phyloP scores from a whole-genome alignment of 306 rosid species.

The Macrotyloma uniflorum region DNA sequence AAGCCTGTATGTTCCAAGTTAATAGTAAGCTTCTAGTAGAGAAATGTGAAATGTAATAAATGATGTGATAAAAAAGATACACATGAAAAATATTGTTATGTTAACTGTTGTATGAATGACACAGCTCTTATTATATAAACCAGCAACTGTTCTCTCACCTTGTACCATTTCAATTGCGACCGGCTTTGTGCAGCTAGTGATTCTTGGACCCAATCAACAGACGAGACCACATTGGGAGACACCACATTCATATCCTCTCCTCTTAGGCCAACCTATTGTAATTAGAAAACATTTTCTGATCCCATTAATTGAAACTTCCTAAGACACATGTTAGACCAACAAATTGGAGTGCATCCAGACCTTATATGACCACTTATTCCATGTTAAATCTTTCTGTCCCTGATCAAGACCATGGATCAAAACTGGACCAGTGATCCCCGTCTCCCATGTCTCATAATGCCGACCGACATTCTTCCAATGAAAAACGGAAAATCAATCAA shows the following conservation, averaged over 20 bases:
- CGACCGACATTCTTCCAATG: slow-evolving; percentile 65
- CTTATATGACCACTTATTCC: slow-evolving; percentile 89
- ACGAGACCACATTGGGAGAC: slow-evolving; percentile 55
- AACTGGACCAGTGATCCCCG: slow-evolving; percentile 87
- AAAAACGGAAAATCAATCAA: slow-evolving; percentile 2
- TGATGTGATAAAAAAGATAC: too few species aligned
- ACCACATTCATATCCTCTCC: slow-evolving; percentile 80
- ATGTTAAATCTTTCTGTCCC: slow-evolving; percentile 69
- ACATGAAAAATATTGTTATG: too few species aligned
- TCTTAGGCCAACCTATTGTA: slow-evolving; percentile 75
- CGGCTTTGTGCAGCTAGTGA: slow-evolving; percentile 53
- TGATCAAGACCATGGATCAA: slow-evolving; percentile 71
- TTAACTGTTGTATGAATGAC: too few species aligned
- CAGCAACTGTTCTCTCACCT: slow-evolving; percentile 54
- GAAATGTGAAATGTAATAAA: too few species aligned
- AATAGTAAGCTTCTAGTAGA: slow-evolving; percentile 29
- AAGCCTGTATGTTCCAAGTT: slow-evolving; percentile 58
- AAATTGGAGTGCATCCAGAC: slow-evolving; percentile 39
- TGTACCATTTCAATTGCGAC: slow-evolving; percentile 80
- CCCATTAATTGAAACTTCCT: not conserved
- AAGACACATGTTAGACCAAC: not conserved
- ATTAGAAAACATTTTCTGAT: not conserved
- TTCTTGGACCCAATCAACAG: slow-evolving; percentile 69
- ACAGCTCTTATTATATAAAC: not conserved
- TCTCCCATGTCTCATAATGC: slow-evolving; percentile 79